Percentiles rank a stretch among this genome's conserved stretches.
These are phyloP conservation scores for Malus hybrid DNA, from an alignment of 331 rosid genomes.

Conservation along the genomic window DNA sequence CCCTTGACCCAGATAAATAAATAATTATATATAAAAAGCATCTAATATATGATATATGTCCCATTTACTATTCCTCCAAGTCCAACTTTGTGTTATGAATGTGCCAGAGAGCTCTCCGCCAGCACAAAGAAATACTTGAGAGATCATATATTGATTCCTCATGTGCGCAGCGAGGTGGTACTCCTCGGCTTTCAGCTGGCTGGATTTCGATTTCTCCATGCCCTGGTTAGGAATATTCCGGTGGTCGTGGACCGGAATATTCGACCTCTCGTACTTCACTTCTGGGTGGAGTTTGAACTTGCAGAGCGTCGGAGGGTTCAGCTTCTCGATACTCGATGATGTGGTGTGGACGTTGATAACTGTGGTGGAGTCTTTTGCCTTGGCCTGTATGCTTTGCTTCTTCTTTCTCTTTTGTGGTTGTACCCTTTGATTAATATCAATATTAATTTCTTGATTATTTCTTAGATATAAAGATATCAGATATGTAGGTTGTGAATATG, in stretches of 20 bases:
- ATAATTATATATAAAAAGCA: too few relatives aligned
- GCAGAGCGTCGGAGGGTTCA: conserved; percentile 26
- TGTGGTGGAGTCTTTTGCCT: conserved; percentile 45
- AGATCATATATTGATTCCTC: background rate
- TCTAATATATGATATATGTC: background rate
- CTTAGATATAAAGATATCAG: background rate
- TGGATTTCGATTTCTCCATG: conserved; percentile 35
- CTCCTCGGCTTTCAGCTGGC: conserved; percentile 48
- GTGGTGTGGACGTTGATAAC: conserved; percentile 44
- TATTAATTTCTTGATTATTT: background rate
- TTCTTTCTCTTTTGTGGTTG: conserved; percentile 78
- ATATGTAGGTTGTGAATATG: background rate
- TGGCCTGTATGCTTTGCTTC: conserved; percentile 58
- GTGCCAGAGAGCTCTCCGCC: background rate
- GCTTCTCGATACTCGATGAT: conserved; percentile 45
- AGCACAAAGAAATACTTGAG: too few relatives aligned
- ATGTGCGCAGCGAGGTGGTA: conserved; percentile 32
- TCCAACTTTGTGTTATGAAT: background rate
- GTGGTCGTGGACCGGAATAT: conserved; percentile 20
- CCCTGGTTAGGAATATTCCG: conserved; percentile 21
- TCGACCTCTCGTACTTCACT: conserved; percentile 25
- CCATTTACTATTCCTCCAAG: background rate
- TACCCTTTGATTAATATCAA: conserved; percentile 37
- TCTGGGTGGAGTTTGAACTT: conserved; percentile 25
- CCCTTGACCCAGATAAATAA: too few relatives aligned